Conservation (phyloP, 306 rosid genomes). For the Trifolium repens region DNA sequence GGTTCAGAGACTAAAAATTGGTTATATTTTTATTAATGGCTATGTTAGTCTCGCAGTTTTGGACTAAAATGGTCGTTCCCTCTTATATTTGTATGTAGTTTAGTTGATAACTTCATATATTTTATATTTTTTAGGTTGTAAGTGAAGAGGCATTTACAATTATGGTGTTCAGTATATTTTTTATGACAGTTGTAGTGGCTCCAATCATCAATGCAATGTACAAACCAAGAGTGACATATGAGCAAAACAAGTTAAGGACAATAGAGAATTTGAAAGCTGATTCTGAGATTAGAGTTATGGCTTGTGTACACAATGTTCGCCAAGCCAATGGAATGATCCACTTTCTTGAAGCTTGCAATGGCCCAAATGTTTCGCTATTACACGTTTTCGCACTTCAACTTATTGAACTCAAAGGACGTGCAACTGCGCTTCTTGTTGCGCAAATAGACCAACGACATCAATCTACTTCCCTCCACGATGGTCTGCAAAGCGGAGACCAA, state of each 20-base stretch:
- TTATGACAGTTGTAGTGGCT: conserved; percentile 41
- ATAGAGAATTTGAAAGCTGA: conserved; percentile 36
- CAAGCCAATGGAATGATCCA: conserved; percentile 39
- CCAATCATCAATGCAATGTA: conserved; percentile 41
- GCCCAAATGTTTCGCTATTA: conserved; percentile 29
- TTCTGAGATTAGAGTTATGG: conserved; percentile 39
- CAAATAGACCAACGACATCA: not conserved
- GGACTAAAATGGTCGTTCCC: no score
- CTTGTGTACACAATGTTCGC: conserved; percentile 39
- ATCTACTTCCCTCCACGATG: not conserved
- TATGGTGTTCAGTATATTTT: not conserved
- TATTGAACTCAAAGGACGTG: conserved; percentile 41
- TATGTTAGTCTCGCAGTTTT: not conserved
- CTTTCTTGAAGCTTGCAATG: conserved; percentile 40
- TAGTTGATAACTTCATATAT: not conserved
- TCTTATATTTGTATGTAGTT: not conserved
- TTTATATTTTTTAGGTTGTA: conserved; percentile 37
- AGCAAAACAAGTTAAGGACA: conserved; percentile 39
- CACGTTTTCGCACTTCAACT: conserved; percentile 41
- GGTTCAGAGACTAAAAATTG: no score
- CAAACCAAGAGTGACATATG: conserved; percentile 38
- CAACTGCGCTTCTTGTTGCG: conserved; percentile 34
- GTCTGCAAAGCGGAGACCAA: not conserved
- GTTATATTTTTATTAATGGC: no score
- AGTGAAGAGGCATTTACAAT: not conserved